A percentile compares a stretch with the other conserved stretches of the same genome.
These are phyloP conservation scores for Helotiales sp. DNA, from an alignment of 2,329 filamentous ascomycete species.

Conservation along the genomic window DNA sequence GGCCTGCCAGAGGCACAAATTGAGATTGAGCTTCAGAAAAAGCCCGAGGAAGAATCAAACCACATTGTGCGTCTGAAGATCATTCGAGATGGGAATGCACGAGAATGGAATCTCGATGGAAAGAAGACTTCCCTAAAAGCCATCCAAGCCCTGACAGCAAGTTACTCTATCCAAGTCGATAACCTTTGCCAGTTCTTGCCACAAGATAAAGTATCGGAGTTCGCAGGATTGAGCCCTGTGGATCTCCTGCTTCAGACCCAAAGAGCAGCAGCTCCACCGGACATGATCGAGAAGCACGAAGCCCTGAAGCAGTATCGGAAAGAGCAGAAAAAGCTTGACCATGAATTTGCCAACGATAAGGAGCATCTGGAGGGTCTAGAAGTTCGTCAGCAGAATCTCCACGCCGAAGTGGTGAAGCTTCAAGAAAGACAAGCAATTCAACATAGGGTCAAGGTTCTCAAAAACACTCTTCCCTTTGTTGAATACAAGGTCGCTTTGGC, in stretches of 20 bases:
- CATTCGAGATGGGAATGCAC: conserved; percentile 77
- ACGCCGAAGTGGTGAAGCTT: conserved; percentile 80
- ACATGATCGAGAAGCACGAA: conserved; percentile 79
- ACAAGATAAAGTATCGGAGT: conserved; percentile 93
- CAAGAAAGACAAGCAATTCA: conserved; percentile 72
- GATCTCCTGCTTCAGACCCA: conserved; percentile 84
- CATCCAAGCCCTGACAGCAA: conserved; percentile 66
- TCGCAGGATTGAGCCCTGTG: conserved; percentile 78
- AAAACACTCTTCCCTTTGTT: conserved; percentile 64
- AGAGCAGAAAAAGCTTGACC: conserved; percentile 64
- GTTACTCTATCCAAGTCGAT: conserved; percentile 89
- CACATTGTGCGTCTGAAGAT: conserved; percentile 75
- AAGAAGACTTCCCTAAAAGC: conserved; percentile 60
- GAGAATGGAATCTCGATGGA: conserved; percentile 76
- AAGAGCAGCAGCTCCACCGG: conserved; percentile 77
- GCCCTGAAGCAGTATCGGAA: conserved; percentile 70
- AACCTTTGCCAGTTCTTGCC: conserved; percentile 97
- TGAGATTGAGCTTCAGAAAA: conserved; percentile 83
- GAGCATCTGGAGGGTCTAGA: conserved; percentile 69
- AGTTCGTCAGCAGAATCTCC: conserved; percentile 68
- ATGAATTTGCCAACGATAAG: conserved; percentile 56
- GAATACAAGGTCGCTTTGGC: conserved; percentile 59
- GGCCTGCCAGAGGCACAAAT: conserved; percentile 75
- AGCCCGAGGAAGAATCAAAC: conserved; percentile 61
- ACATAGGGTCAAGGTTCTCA: conserved; percentile 62